Percentiles rank a stretch among this genome's conserved stretches.
phyloP scores from a whole-genome alignment of 306 rosid species.

The Ziziphus jujuba region DNA sequence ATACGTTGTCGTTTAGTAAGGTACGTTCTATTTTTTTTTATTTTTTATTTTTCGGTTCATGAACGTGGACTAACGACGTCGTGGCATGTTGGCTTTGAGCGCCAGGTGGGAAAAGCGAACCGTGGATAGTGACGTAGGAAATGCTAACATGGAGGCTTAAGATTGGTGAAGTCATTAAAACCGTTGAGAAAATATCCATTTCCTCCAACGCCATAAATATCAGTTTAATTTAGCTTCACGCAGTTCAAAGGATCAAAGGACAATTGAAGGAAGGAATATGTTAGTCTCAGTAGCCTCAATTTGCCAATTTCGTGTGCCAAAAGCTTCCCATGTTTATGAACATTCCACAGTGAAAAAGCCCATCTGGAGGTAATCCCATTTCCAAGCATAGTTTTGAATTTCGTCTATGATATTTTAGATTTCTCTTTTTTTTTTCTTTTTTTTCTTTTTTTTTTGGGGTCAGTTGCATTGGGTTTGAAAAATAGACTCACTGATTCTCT shows the following conservation, averaged over 20 bases:
- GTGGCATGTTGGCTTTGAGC: too few relatives aligned
- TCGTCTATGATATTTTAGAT: background rate
- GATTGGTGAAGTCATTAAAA: conserved; percentile 5
- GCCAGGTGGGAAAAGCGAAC: too few relatives aligned
- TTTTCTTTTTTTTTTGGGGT: background rate
- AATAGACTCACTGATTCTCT: background rate
- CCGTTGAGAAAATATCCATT: conserved; percentile 25
- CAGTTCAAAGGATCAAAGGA: background rate
- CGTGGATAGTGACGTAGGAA: background rate
- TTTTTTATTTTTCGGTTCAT: too few relatives aligned
- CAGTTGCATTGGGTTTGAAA: background rate
- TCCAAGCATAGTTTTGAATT: background rate
- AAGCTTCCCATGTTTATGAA: conserved; percentile 33
- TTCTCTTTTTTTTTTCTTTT: background rate
- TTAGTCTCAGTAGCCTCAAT: conserved; percentile 25
- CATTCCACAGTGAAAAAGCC: conserved; percentile 28
- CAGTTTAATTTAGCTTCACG: background rate
- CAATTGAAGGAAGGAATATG: conserved; percentile 24
- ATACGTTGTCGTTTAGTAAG: too few relatives aligned
- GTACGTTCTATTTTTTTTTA: too few relatives aligned
- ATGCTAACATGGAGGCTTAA: conserved; percentile 6
- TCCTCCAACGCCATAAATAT: background rate
- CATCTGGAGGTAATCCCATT: conserved; percentile 49
- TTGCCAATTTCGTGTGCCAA: conserved; percentile 31
- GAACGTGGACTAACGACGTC: too few relatives aligned